phyloP scores from a whole-genome alignment of 2,329 filamentous ascomycete species.

The Penicillium sp. region DNA sequence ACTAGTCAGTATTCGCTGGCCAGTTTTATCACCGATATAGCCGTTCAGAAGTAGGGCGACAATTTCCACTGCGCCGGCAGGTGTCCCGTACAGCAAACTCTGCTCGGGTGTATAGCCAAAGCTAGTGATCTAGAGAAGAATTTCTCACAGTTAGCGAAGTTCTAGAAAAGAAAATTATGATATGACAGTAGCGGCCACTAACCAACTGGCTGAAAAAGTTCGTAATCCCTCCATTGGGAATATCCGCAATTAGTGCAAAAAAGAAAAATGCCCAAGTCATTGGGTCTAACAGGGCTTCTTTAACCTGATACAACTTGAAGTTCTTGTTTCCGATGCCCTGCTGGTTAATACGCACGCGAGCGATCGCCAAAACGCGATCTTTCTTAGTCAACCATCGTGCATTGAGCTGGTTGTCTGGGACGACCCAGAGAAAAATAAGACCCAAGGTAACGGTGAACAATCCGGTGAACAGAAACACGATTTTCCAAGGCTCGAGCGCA shows the following conservation, averaged over 20 bases:
- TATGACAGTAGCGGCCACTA: slow-evolving; percentile 16
- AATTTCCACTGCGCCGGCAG: slow-evolving; percentile 68
- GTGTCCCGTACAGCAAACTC: slow-evolving; percentile 67
- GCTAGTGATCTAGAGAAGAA: slow-evolving; percentile 51
- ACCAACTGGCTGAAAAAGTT: slow-evolving; percentile 57
- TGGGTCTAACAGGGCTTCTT: slow-evolving; percentile 1
- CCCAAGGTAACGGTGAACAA: slow-evolving; percentile 57
- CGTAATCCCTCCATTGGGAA: slow-evolving; percentile 3
- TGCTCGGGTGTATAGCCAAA: slow-evolving; percentile 69
- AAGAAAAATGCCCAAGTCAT: slow-evolving; percentile 6
- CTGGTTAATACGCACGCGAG: slow-evolving; percentile 1
- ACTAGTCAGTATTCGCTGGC: slow-evolving; percentile 62
- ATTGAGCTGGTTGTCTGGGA: slow-evolving; percentile 66
- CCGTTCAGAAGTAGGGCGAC: slow-evolving; percentile 61
- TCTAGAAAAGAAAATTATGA: not conserved
- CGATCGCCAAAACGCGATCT: not conserved
- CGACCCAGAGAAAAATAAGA: slow-evolving; percentile 53
- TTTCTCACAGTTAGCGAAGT: not conserved
- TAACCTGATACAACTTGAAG: slow-evolving; percentile 3
- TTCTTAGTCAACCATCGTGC: slow-evolving; percentile 52
- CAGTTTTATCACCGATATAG: slow-evolving; percentile 60
- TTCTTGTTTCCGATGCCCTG: slow-evolving; percentile 1
- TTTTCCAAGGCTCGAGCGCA: slow-evolving; percentile 67
- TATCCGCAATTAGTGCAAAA: not conserved
- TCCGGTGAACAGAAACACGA: slow-evolving; percentile 61